Percentiles rank a stretch among this genome's conserved stretches.
phyloP scores from a whole-genome alignment of 176 grass and related monocot species.

The Triticum timopheevii region DNA sequence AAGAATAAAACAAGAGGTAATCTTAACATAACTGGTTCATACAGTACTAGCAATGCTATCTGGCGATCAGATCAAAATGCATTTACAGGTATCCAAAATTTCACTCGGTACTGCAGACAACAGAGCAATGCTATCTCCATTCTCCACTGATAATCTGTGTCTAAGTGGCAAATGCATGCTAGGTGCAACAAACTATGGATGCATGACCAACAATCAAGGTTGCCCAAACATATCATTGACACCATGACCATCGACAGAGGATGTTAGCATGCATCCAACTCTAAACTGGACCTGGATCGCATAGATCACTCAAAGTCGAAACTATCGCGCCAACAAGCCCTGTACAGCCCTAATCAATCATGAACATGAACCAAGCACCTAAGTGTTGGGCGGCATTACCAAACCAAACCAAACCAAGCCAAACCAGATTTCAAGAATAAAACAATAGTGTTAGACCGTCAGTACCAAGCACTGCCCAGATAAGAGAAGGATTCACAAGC shows the following conservation, averaged over 20 bases:
- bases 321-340: not conserved
- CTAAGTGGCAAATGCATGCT: too few relatives aligned
- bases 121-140: too few relatives aligned
- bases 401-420: conserved; percentile 27
- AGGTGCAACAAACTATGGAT: not conserved
- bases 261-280: not conserved
- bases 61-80: too few relatives aligned
- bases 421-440: conserved; percentile 27
- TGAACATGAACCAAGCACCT: not conserved
- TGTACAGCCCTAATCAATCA: not conserved
- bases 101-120: not conserved
- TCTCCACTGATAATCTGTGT: too few relatives aligned
- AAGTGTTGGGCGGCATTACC: not conserved
- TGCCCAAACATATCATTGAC: not conserved
- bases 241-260: not conserved
- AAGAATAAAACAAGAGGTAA: too few relatives aligned
- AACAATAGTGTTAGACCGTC: conserved; percentile 38
- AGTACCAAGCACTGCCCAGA: conserved; percentile 27
- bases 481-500: conserved; percentile 46
- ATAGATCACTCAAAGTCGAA: not conserved
- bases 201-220: not conserved
- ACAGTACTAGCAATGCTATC: too few relatives aligned
- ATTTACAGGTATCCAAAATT: too few relatives aligned
- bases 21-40: too few relatives aligned
- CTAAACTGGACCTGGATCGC: not conserved